Evolutionary conservation across 441 rosid genomes (phyloP), one percentile per base, ranked within the genome.

Genomic region (Flueggea neowawraea): DNA sequence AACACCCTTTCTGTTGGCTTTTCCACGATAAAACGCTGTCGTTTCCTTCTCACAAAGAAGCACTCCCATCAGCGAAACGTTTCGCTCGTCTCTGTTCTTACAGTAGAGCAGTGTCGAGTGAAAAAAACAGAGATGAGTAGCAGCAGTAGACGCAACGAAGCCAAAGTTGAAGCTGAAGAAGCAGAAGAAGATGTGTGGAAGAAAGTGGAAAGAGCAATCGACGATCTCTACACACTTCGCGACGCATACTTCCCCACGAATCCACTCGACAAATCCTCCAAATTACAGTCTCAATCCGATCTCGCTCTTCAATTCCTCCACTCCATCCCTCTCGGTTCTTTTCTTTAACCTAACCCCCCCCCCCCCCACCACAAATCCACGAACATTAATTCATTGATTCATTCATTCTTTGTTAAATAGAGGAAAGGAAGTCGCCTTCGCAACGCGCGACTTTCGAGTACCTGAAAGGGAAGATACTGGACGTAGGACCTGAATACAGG

Each of bases 401-500:
- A 16, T 55, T 31, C 45, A 15, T 2, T 52, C 5, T 36, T 54
- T 33, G 64, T 63, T 59, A 22, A 44, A 16, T 72, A 87, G 95
- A 87, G 41, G 63, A 75, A 65, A 81, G 89, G 78, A 82, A 73
- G 73, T 75, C 68, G 3, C 78, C 90, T 36, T 12, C 48, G 13
- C 81, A 80, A 56, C 87, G 95, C 15, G 84, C 87, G 6, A 71
- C 53, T 0, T 85, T 78, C 52, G 86, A 83, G 60, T 85, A 81
- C 68, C 75, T 87, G 8, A 82, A 69, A 65, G 95, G 95, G 58
- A 87, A 85, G 77, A 67, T 82, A 61, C 55, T 87, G 72, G 91
- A 87, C 78, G 91, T 77, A n/a, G 69, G 80, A 17, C 89, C 89
- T 53, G 89, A 87, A 17, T 87, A 87, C 64, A 77, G 67, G 66